Conservation (phyloP, 306 rosid genomes). For the Morella rubra region DNA sequence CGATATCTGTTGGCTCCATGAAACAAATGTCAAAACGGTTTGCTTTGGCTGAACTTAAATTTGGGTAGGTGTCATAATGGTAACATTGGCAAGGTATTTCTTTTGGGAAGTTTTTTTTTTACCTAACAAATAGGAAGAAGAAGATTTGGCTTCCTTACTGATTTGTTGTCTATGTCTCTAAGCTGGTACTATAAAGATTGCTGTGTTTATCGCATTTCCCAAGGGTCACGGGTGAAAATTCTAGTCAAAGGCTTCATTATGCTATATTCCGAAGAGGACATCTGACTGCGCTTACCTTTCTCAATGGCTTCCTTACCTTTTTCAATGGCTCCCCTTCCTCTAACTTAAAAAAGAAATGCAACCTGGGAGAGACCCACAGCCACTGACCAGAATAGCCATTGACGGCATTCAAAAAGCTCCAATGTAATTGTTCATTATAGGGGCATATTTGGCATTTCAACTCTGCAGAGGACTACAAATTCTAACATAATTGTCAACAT, state of each 20-base stretch:
- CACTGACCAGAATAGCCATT: conserved; percentile 27
- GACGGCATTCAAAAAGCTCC: conserved; percentile 5
- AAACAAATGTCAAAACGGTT: not conserved
- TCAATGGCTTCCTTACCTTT: conserved; percentile 35
- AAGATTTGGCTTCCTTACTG: too few species aligned
- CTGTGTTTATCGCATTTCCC: not conserved
- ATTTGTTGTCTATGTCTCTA: not conserved
- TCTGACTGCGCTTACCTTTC: conserved; percentile 31
- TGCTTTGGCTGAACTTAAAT: too few species aligned
- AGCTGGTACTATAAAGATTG: not conserved
- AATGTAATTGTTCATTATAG: conserved; percentile 6
- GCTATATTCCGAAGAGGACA: not conserved
- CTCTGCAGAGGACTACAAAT: conserved; percentile 20
- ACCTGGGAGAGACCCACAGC: conserved; percentile 31
- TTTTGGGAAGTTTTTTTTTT: too few species aligned
- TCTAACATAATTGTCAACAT: conserved; percentile 14
- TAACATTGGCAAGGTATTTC: too few species aligned
- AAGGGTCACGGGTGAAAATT: conserved; percentile 4
- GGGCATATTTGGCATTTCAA: conserved; percentile 30
- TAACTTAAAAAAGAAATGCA: conserved; percentile 41
- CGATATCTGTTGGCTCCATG: not conserved
- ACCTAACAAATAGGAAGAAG: too few species aligned
- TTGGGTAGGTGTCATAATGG: too few species aligned
- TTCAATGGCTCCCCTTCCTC: conserved; percentile 33
- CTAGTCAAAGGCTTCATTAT: conserved; percentile 10